phyloP scores from a whole-genome alignment of 345 rosid genomes.

The Populus simonii region DNA sequence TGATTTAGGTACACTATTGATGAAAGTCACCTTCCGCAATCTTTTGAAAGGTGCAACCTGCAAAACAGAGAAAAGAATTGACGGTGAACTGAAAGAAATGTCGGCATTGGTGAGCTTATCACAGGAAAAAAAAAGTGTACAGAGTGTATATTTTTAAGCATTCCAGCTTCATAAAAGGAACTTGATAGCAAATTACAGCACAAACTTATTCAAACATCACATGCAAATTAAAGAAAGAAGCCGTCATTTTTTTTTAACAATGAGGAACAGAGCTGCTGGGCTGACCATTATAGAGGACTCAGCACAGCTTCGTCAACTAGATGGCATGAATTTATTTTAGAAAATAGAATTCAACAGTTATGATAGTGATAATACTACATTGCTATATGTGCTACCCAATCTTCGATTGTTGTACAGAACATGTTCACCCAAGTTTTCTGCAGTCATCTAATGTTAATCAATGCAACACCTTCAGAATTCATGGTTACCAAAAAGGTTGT shows the following conservation, averaged over 20 bases:
- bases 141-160: neutral
- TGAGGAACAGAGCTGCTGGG: neutral
- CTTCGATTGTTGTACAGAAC: neutral
- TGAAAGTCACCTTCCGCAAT: conserved; percentile 61
- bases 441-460: neutral
- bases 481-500: neutral
- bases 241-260: neutral
- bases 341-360: neutral
- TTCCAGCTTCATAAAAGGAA: neutral
- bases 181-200: too few relatives aligned
- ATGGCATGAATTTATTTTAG: neutral
- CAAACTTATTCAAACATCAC: neutral
- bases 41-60: conserved; percentile 91
- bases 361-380: neutral
- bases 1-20: conserved; percentile 65
- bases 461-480: neutral
- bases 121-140: neutral
- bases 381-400: neutral
- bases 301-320: neutral
- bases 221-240: neutral
- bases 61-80: neutral
- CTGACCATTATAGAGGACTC: neutral
- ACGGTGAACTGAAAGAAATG: neutral
- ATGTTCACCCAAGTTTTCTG: neutral
- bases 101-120: neutral